Evolutionary conservation across 2,329 filamentous ascomycete species (phyloP).

Genomic region (Aureobasidium sp.): DNA sequence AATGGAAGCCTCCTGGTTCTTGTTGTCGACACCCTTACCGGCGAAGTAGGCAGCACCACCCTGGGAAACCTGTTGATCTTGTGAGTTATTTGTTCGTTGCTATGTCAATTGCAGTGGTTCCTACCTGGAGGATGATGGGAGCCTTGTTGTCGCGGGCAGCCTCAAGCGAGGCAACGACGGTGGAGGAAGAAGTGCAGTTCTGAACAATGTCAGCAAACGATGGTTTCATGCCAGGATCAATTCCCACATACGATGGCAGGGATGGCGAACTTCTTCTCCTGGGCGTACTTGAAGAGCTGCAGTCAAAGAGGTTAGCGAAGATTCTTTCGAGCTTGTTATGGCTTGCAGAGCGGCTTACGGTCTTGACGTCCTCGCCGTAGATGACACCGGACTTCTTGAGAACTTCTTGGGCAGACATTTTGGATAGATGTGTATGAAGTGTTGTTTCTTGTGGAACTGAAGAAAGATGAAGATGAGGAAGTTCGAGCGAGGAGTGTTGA

Average conservation of each 20-base stretch:
- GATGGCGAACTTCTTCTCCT: constrained; percentile 81
- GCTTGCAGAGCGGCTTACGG: constrained; percentile 14
- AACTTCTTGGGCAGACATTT: constrained; percentile 18
- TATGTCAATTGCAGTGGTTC: background rate
- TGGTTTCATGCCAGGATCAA: background rate
- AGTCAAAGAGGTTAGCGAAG: constrained; percentile 19
- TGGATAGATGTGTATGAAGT: constrained; percentile 14
- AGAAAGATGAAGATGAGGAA: constrained; percentile 15
- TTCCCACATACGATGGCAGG: constrained; percentile 31
- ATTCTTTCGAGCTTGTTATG: background rate
- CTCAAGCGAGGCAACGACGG: constrained; percentile 80
- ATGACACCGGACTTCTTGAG: constrained; percentile 33
- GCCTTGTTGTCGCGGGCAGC: constrained; percentile 87
- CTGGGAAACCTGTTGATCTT: constrained; percentile 56
- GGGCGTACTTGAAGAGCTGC: constrained; percentile 79
- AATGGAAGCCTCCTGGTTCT: constrained; percentile 80
- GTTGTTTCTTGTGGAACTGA: background rate
- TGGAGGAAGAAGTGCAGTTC: constrained; percentile 91
- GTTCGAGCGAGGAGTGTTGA: constrained; percentile 15
- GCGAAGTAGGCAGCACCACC: constrained; percentile 67
- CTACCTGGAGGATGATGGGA: constrained; percentile 71
- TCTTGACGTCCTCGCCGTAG: constrained; percentile 31
- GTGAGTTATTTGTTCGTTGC: background rate
- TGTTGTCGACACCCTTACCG: constrained; percentile 67
- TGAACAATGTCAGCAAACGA: constrained; percentile 20